Evolutionary conservation across 1,284 basidiomycete genomes (phyloP).

Genomic region (Sporisorium sorghi): DNA sequence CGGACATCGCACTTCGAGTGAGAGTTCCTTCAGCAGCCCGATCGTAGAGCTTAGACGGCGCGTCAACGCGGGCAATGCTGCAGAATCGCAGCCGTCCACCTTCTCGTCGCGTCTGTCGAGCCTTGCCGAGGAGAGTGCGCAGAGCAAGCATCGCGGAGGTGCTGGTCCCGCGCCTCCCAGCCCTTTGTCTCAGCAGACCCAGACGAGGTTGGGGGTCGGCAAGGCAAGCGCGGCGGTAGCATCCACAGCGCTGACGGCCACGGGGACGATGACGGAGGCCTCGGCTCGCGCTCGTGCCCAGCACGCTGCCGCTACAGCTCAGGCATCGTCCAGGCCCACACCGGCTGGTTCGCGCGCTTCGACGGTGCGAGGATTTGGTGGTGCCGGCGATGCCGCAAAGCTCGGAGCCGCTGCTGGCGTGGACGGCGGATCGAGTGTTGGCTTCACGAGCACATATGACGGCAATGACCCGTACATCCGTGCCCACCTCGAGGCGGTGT

Average conservation of each 20-base stretch:
- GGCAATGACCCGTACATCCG: conserved; percentile 66
- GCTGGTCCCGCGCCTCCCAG: conserved; percentile 8
- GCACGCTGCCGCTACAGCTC: conserved; percentile 29
- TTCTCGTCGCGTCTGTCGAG: conserved; percentile 36
- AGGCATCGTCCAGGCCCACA: conserved; percentile 34
- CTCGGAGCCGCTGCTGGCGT: conserved; percentile 11
- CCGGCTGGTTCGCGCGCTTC: conserved; percentile 47
- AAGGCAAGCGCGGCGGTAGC: conserved; percentile 56
- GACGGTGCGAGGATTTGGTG: conserved; percentile 27
- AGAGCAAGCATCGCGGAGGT: conserved; percentile 8
- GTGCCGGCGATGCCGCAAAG: conserved; percentile 16
- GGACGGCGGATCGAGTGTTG: conserved; percentile 19
- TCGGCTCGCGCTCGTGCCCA: conserved; percentile 39
- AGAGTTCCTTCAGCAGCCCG: conserved; percentile 39
- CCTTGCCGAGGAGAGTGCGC: conserved; percentile 38
- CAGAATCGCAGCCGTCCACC: conserved; percentile 30
- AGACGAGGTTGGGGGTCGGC: conserved; percentile 46
- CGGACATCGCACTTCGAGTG: conserved; percentile 53
- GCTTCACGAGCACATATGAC: conserved; percentile 61
- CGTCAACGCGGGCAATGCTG: conserved; percentile 25
- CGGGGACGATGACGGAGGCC: conserved; percentile 55
- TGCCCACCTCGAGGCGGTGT: conserved; percentile 63
- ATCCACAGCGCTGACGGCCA: conserved; percentile 41
- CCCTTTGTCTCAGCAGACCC: conserved; percentile 35
- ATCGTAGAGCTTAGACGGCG: conserved; percentile 53